These are phyloP conservation scores for Yarrowia yakushimensis DNA, from an alignment of 805 yeast species.

Conservation along the genomic window DNA sequence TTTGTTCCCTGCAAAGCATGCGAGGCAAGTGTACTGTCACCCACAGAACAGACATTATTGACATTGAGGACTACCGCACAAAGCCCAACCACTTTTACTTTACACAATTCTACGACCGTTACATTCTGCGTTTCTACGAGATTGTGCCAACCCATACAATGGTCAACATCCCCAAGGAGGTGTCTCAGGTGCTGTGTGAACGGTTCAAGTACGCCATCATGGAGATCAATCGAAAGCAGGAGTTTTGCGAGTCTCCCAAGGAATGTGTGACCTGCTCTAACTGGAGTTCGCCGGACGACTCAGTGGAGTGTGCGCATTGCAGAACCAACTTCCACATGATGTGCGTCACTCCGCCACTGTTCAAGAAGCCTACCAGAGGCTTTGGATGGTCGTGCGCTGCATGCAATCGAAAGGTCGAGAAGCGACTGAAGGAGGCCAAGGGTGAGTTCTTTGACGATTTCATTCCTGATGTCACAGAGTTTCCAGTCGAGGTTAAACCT, in stretches of 20 bases:
- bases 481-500: not conserved
- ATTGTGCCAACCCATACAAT: conserved; percentile 62
- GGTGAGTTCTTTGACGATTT: conserved; percentile 27
- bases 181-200: conserved; percentile 57
- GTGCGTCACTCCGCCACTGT: conserved; percentile 81
- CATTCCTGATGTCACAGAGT: conserved; percentile 4
- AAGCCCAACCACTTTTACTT: conserved; percentile 76
- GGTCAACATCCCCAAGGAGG: conserved; percentile 55
- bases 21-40: conserved; percentile 72
- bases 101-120: conserved; percentile 79
- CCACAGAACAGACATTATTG: conserved; percentile 63
- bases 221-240: conserved; percentile 64
- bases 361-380: conserved; percentile 77
- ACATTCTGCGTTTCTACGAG: conserved; percentile 78
- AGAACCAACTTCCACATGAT: conserved; percentile 66
- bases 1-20: conserved; percentile 69
- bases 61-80: conserved; percentile 52
- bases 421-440: conserved; percentile 30
- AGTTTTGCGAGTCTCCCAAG: conserved; percentile 58
- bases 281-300: conserved; percentile 75
- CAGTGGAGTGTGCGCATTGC: conserved; percentile 80
- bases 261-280: conserved; percentile 75
- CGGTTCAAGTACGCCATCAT: conserved; percentile 71
- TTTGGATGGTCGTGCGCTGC: conserved; percentile 86
- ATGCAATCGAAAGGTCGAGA: conserved; percentile 47